These are phyloP conservation scores for Eutypa lata DNA, from an alignment of 2,329 filamentous ascomycete species.

Conservation along the genomic window DNA sequence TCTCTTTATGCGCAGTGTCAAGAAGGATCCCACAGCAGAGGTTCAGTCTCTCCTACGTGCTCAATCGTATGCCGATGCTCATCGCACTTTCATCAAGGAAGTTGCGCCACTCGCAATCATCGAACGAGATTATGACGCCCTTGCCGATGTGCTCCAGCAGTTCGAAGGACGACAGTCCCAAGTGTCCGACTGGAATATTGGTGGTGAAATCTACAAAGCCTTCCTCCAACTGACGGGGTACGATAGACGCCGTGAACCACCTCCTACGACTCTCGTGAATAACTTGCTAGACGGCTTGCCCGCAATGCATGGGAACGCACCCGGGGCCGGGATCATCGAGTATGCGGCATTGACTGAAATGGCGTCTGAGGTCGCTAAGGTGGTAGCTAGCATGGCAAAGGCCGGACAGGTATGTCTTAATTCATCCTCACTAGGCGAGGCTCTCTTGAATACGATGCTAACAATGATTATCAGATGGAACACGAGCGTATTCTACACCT, in stretches of 20 bases:
- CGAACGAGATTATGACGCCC: conserved; percentile 70
- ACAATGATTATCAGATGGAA: conserved; percentile 23
- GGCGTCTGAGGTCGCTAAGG: conserved; percentile 30
- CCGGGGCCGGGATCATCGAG: conserved; percentile 28
- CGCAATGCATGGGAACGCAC: conserved; percentile 45
- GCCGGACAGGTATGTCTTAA: conserved; percentile 22
- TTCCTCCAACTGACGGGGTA: conserved; percentile 52
- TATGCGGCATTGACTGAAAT: conserved; percentile 33
- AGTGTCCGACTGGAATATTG: conserved; percentile 72
- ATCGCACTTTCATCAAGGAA: conserved; percentile 73
- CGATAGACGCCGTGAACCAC: conserved; percentile 34
- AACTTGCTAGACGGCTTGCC: conserved; percentile 55
- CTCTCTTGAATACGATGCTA: conserved; percentile 6
- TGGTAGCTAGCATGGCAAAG: conserved; percentile 27
- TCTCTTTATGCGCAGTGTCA: conserved; percentile 71
- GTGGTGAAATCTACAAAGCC: conserved; percentile 73
- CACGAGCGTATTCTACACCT: conserved; percentile 28
- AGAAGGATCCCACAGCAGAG: conserved; percentile 66
- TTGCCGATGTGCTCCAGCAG: conserved; percentile 66
- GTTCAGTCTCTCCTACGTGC: conserved; percentile 79
- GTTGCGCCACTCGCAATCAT: conserved; percentile 83
- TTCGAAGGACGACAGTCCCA: conserved; percentile 63
- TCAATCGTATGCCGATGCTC: conserved; percentile 73
- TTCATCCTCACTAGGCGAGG: neutral
- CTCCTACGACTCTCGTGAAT: conserved; percentile 48